Evolutionary conservation across 1,284 basidiomycete genomes (phyloP), one percentile per base, ranked within the genome.

Genomic region (Exsudoporus floridanus): DNA sequence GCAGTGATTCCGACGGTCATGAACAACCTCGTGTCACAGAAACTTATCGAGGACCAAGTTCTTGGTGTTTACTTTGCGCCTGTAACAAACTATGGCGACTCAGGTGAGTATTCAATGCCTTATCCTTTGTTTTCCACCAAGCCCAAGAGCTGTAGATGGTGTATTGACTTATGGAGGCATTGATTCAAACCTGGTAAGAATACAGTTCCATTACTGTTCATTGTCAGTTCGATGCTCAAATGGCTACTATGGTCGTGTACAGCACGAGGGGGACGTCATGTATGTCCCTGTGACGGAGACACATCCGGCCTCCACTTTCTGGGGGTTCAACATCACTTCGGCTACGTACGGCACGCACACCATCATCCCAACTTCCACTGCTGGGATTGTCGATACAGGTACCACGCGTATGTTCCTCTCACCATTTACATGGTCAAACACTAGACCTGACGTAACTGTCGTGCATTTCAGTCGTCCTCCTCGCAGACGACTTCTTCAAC

Each of bases 11-110:
- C 30, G 30, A 31, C 30, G 30, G 30, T 14, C 30, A 63, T 67
- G 50, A n/a, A 64, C 42, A 65, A 64, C 18, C 65, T 69, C 2
- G 16, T 53, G 9, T 56, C 60, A 0, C 62, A 67, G n/a, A n/a
- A n/a, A n/a, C n/a, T n/a, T n/a, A n/a, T n/a, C n/a, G n/a, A n/a
- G n/a, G n/a, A n/a, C n/a, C n/a, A n/a, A n/a, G n/a, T n/a, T n/a
- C n/a, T n/a, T n/a, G n/a, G n/a, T n/a, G n/a, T n/a, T n/a, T 65
- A 54, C 37, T 64, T 67, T 49, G 47, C 60, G 3, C 68, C 67
- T 21, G 7, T 66, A 14, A 52, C 46, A 5, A 56, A 14, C n/a
- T 16, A 30, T 14, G 54, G 14, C 18, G 58, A 65, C 33, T 52
- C 49, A 4, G 65, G 63, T 64, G 35, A 59, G 61, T 39, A 9